Percentiles rank a stretch among this genome's conserved stretches.
phyloP scores from a whole-genome alignment of 2,329 filamentous ascomycete species.

The Aspergillus amoenus region DNA sequence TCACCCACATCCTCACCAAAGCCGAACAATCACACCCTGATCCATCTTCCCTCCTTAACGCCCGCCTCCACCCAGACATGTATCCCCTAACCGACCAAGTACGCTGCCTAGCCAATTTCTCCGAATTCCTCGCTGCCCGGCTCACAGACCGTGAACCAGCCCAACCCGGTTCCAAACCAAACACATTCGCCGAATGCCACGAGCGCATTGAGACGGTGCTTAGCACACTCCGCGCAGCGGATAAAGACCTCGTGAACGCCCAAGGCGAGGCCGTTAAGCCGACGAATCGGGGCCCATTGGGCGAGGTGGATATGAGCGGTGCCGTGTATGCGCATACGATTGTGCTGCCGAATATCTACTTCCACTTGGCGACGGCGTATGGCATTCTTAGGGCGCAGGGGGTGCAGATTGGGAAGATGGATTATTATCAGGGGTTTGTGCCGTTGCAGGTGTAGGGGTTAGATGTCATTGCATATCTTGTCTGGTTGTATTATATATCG shows the following conservation, averaged over 20 bases:
- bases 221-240: slow-evolving; percentile 18
- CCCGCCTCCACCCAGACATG: slow-evolving; percentile 24
- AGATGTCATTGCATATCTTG: too few relatives aligned
- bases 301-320: slow-evolving; percentile 5
- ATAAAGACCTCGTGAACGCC: slow-evolving; percentile 29
- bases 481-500: too few relatives aligned
- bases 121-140: slow-evolving; percentile 24
- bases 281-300: slow-evolving; percentile 15
- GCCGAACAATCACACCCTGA: slow-evolving; percentile 19
- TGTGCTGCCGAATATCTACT: slow-evolving; percentile 25
- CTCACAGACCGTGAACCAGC: slow-evolving; percentile 25
- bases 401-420: slow-evolving; percentile 19
- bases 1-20: slow-evolving; percentile 29
- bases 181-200: slow-evolving; percentile 22
- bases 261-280: slow-evolving; percentile 14
- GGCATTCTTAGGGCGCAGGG: slow-evolving; percentile 22
- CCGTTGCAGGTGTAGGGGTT: too few relatives aligned
- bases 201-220: slow-evolving; percentile 26
- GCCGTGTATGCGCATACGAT: slow-evolving; percentile 18
- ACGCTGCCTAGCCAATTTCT: slow-evolving; percentile 26
- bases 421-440: slow-evolving; percentile 12
- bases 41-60: slow-evolving; percentile 14
- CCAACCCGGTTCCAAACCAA: slow-evolving; percentile 17
- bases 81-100: slow-evolving; percentile 25
- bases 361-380: slow-evolving; percentile 24